Percentiles rank a stretch among this genome's conserved stretches.
Evolutionary conservation across 441 rosid species (phyloP).

Genomic region (Croton laevigatus): DNA sequence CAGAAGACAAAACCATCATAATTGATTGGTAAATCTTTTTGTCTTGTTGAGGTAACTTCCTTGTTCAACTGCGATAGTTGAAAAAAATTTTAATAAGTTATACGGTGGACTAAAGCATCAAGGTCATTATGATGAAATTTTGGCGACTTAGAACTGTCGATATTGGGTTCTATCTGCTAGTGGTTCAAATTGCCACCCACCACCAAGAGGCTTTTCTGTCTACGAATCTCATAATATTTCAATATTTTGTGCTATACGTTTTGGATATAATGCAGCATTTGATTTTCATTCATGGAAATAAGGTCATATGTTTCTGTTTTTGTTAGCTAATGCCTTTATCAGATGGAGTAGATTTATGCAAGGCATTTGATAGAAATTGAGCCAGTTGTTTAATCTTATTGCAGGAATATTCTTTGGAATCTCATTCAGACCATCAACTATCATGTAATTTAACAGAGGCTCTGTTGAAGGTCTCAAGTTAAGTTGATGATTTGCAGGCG

Average conservation of each 20-base stretch:
- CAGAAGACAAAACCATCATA: constrained; percentile 63
- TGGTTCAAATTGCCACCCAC: background rate
- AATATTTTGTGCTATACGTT: background rate
- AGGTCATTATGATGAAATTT: background rate
- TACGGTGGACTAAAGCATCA: background rate
- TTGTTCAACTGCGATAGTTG: background rate
- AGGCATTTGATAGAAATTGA: background rate
- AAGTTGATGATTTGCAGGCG: background rate
- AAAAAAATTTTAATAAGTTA: background rate
- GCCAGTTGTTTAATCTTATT: background rate
- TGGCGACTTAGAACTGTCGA: background rate
- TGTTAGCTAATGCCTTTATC: background rate
- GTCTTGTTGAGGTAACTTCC: background rate
- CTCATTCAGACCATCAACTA: background rate
- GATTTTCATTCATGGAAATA: background rate
- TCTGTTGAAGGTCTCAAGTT: background rate
- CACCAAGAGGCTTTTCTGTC: background rate
- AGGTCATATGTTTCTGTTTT: background rate
- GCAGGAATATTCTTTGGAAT: constrained; percentile 6
- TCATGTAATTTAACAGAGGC: constrained; percentile 2
- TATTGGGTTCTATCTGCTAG: background rate
- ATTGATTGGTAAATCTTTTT: constrained; percentile 25
- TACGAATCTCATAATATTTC: constrained; percentile 1
- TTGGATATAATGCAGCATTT: background rate
- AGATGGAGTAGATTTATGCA: background rate